Conservation (phyloP, 257 asterid genomes). For the Fraxinus cuspidata region DNA sequence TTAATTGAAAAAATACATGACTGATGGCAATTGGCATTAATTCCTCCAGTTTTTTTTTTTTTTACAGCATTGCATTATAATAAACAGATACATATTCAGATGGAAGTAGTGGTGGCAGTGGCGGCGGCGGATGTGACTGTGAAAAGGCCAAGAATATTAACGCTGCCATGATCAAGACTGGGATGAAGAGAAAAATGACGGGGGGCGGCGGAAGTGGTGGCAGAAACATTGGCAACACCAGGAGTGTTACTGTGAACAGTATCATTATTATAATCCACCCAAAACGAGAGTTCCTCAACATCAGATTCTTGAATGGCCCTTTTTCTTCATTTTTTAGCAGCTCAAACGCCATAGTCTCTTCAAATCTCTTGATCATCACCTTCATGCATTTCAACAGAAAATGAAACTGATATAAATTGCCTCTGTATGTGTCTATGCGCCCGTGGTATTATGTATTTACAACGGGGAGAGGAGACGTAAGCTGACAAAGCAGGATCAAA, state of each 20-base stretch:
- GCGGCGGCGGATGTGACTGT: conserved; percentile 30
- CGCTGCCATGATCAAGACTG: conserved; percentile 55
- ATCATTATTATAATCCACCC: conserved; percentile 33
- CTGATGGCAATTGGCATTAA: neutral
- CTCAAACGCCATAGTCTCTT: conserved; percentile 28
- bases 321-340: neutral
- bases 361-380: conserved; percentile 31
- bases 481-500: conserved; percentile 29
- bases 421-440: too few relatives aligned
- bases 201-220: conserved; percentile 90
- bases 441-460: neutral
- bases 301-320: conserved; percentile 18
- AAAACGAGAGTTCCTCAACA: conserved; percentile 30
- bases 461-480: conserved; percentile 33
- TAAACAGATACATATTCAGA: conserved; percentile 10
- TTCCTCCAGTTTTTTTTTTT: neutral
- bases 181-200: conserved; percentile 43
- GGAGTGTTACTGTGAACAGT: conserved; percentile 40
- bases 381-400: conserved; percentile 18
- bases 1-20: neutral
- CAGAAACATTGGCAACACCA: conserved; percentile 57
- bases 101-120: conserved; percentile 12
- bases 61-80: neutral
- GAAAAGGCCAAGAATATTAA: conserved; percentile 49
- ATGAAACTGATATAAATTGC: neutral